Conservation (phyloP, 345 rosid genomes). For the Odontarrhena argentea region DNA sequence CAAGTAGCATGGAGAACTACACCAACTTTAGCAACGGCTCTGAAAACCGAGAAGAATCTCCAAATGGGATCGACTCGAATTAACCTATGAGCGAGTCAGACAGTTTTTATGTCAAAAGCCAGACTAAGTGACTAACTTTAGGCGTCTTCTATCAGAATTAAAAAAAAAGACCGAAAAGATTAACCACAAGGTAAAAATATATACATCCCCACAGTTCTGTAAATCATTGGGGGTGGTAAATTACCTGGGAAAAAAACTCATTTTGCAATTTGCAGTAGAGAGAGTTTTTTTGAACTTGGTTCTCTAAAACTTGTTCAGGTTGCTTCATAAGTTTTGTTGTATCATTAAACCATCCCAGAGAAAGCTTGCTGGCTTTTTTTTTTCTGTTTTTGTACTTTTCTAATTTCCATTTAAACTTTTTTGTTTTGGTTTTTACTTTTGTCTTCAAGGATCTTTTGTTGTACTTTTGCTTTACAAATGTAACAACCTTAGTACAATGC, state of each 20-base stretch:
- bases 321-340: slow-evolving; percentile 41
- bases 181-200: slow-evolving; percentile 34
- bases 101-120: slow-evolving; percentile 33
- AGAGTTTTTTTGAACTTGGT: slow-evolving; percentile 30
- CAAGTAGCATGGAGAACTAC: slow-evolving; percentile 53
- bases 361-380: slow-evolving; percentile 29
- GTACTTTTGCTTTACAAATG: slow-evolving; percentile 26
- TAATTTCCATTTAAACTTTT: neutral
- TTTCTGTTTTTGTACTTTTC: neutral
- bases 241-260: slow-evolving; percentile 25
- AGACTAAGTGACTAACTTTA: slow-evolving; percentile 44
- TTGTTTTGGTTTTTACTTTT: neutral
- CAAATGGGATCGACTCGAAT: slow-evolving; percentile 34
- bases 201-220: slow-evolving; percentile 35
- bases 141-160: slow-evolving; percentile 30
- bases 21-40: slow-evolving; percentile 47
- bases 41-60: slow-evolving; percentile 57
- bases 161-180: slow-evolving; percentile 29
- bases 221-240: slow-evolving; percentile 27
- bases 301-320: slow-evolving; percentile 28
- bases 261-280: slow-evolving; percentile 32
- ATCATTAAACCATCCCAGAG: slow-evolving; percentile 30
- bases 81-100: slow-evolving; percentile 35
- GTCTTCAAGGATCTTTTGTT: neutral
- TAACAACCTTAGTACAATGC: neutral